phyloP scores from a whole-genome alignment of 2,329 filamentous ascomycete species.

The Herpomyces periplanetae region DNA sequence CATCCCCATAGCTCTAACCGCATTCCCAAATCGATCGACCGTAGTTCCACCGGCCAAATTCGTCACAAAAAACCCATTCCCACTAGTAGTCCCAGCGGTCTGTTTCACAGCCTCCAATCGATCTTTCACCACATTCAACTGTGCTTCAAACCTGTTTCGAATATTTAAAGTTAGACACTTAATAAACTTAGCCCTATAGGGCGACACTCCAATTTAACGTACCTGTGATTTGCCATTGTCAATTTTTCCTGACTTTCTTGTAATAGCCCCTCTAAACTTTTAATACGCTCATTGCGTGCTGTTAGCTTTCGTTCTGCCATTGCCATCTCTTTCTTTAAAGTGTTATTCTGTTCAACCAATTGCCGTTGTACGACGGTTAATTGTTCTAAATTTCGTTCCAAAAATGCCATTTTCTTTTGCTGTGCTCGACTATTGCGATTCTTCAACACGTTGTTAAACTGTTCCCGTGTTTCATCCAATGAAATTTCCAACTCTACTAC shows the following conservation, averaged over 20 bases:
- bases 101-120: conserved; percentile 78
- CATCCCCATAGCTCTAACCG: not conserved
- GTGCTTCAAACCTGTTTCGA: conserved; percentile 71
- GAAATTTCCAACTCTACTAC: conserved; percentile 89
- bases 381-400: conserved; percentile 90
- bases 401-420: conserved; percentile 99
- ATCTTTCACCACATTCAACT: conserved; percentile 88
- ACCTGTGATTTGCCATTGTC: conserved; percentile 88
- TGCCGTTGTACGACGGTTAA: conserved; percentile 87
- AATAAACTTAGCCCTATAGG: too few relatives aligned
- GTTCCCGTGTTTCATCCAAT: conserved; percentile 78
- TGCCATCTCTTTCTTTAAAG: conserved; percentile 91
- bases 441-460: conserved; percentile 91
- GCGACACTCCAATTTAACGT: too few relatives aligned
- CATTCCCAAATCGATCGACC: conserved; percentile 6
- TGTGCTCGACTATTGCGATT: conserved; percentile 92
- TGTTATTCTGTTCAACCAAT: conserved; percentile 85
- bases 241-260: conserved; percentile 96
- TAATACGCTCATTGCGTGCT: conserved; percentile 79
- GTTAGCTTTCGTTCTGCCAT: conserved; percentile 92
- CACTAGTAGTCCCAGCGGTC: conserved; percentile 37
- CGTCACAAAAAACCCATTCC: conserved; percentile 13
- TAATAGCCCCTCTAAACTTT: conserved; percentile 57
- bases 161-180: too few relatives aligned
- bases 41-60: conserved; percentile 26